Evolutionary conservation across 495 filamentous ascomycete genomes (phyloP), one percentile per base, ranked within the genome.

Genomic region (Penicillium soppii): DNA sequence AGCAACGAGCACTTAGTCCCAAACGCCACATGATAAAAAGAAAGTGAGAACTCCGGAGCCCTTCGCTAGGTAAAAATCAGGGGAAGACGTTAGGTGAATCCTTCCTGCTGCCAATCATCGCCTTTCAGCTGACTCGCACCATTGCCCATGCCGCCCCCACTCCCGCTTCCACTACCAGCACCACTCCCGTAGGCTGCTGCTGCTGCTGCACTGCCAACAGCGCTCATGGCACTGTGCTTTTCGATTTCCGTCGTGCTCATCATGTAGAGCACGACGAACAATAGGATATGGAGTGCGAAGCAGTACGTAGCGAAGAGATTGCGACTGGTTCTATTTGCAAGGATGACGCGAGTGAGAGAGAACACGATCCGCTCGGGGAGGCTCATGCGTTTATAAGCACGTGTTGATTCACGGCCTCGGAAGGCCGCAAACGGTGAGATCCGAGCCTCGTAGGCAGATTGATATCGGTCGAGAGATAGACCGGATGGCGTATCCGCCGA

Each of bases 291-390:
- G 51, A 97, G 76, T 33, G 85, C 87, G 15, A 97, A 75, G 66
- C 91, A 96, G 66, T 99, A 99, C 12, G 79, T 82, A n/a, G 92
- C 95, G 67, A 99, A 99, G 36, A 99, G 66, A 67, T 97, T 97
- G 47, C 94, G 76, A 67, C 91, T 96, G 9, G 88, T 90, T 46
- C 94, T 77, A 32, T 88, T 96, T 27, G 92, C 91, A 47, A 99
- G 74, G 43, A 97, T 89, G 65, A 96, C 87, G 43, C 91, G 80
- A 17, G 94, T 95, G 50, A 97, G 79, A 10, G 90, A 91, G 69
- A 94, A 96, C 15, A 99, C 87, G 12, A 90, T 75, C 21, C 95
- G 77, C 73, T 99, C 94, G 0, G 91, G 90, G 5, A 97, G 69
- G 52, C 82, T 90, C 92, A 99, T 96, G 25, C 94, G 84, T 61